Evolutionary conservation across 2,329 filamentous ascomycete species (phyloP), one percentile per base, ranked within the genome.

Genomic region (Aspergillus thermomutatus): DNA sequence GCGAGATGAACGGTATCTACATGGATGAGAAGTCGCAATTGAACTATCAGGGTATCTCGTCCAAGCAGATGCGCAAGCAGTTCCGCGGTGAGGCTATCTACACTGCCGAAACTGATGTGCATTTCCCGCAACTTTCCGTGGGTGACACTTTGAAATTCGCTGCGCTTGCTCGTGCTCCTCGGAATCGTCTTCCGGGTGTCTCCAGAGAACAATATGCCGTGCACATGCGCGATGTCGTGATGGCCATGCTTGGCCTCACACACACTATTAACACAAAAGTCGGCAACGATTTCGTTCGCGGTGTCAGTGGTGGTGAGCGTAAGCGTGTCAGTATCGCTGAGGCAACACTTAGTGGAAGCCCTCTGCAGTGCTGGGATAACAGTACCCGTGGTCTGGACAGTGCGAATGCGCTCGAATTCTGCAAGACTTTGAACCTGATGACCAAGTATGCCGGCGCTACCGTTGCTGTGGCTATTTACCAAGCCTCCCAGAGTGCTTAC

Each of bases 61-160:
- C 69, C 48, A 67, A 72, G 57, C 61, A 91, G 69, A 93, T 94
- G 89, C 85, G 89, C 75, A 84, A 83, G 10, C 80, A 80, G 19
- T 92, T 93, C 76, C 87, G 89, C 27, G 91, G 91, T 62, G 91
- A 95, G 75, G 89, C 89, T 60, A 92, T 94, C 71, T 94, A 94
- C 75, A 92, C 89, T 0, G 89, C 89, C 57, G 90, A 94, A 72
- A 87, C 90, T 37, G 91, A 95, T 69, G 87, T 90, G 4, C 90
- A 93, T 74, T 93, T 93, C 71, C 89, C 90, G 23, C 84, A 87
- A 77, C 75, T 94, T 65, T 87, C 84, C 1, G 90, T 93, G 46
- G 89, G 89, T 52, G 88, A 93, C 66, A 94, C 90, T 1, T 80
- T 93, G 49, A 87, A 85, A 54, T 93, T 93, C 60, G 90, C 90